Base-by-base conservation (phyloP, 140 eudicot species). In the Anethum foeniculum region DNA sequence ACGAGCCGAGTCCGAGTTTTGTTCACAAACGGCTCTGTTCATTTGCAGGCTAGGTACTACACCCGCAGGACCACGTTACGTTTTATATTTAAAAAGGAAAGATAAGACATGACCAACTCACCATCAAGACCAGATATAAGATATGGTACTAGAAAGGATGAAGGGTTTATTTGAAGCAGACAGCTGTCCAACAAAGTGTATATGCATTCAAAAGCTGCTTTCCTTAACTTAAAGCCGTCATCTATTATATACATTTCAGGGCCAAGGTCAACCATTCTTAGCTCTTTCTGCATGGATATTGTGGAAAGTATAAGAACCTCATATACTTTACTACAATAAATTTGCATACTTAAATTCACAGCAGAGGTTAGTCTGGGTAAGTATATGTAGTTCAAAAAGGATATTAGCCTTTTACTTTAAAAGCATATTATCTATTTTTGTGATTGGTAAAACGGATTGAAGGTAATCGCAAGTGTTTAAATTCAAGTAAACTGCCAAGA, bases 161-260 rank as follows among this genome's bases (percentile, higher is more conserved):
- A 91, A 27, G 99, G 99, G 81, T 90, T 91, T 81, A 95, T 88
- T 89, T 89, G 99, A 85, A 91, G 96, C 83, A 93, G 99, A 80
- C 99, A 95, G 46, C 87, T 86, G 81, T 93, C 99, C 85, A 95
- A 89, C 89, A 95, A 87, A 43, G 98, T 95, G 82, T 91, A 98
- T 75, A 95, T 96, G 68, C 99, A 93, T 90, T 95, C 98, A 90
- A 95, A 95, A 60, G 99, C 97, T 25, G 99, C 98, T 86, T 92
- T 95, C 85, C 99, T 92, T 83, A 92, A 86, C 87, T 95, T 97
- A 73, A 91, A 96, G 47, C 97, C 97, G 80, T 91, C 99, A 65
- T 95, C 99, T 69, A 95, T 96, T 11, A 93, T 93, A 85, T 91
- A 98, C 92, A 93, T 93, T 80, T 91, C 91, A 77, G 97, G 97